These are phyloP conservation scores for Gossypium arboreum DNA, from an alignment of 345 rosid species.

Conservation along the genomic window DNA sequence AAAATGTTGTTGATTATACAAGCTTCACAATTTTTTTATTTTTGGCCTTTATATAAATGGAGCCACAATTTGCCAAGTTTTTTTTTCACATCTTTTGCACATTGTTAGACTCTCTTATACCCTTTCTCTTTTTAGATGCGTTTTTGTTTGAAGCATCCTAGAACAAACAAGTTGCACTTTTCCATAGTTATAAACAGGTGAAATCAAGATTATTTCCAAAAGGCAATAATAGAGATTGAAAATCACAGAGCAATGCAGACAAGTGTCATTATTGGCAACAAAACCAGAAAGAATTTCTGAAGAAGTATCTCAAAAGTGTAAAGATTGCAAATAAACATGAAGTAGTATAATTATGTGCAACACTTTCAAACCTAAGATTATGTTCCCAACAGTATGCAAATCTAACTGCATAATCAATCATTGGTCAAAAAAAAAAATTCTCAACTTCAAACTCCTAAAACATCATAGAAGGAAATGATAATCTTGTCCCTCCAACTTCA, in stretches of 20 bases:
- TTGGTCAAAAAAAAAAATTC: slow-evolving; percentile 17
- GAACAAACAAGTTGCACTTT: not conserved
- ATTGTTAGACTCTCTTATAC: not conserved
- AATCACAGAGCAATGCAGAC: not conserved
- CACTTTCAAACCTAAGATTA: slow-evolving; percentile 12
- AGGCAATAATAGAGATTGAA: not conserved
- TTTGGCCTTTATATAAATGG: not conserved
- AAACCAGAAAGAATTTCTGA: slow-evolving; percentile 9
- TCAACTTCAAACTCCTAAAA: not conserved
- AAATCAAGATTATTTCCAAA: not conserved
- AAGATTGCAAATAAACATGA: not conserved
- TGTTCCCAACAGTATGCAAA: not conserved
- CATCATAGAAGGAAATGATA: slow-evolving; percentile 10
- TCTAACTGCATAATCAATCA: not conserved
- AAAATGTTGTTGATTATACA: not conserved
- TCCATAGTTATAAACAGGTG: not conserved
- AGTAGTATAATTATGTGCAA: slow-evolving; percentile 17
- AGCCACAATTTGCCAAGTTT: not conserved
- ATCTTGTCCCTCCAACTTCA: not conserved
- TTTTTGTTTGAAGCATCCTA: not conserved
- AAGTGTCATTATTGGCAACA: not conserved
- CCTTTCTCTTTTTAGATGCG: not conserved
- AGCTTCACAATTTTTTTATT: not conserved
- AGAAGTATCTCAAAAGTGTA: not conserved
- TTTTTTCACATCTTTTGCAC: not conserved